Percentiles rank a stretch among this genome's conserved stretches.
These are phyloP conservation scores for Lathyrus sativus DNA, from an alignment of 306 rosid species.

Conservation along the genomic window DNA sequence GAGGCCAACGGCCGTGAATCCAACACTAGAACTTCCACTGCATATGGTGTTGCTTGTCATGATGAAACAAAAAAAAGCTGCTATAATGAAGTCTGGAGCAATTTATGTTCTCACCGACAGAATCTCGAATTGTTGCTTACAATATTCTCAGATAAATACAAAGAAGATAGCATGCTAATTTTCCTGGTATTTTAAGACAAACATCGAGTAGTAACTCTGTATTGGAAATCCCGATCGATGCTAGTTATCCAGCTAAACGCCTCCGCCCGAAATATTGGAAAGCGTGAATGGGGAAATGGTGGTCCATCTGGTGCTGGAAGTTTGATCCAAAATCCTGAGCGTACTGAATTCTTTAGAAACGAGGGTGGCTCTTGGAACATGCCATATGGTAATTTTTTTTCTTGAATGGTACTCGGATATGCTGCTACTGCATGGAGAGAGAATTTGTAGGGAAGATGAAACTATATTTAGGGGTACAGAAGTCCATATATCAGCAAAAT, in stretches of 20 bases:
- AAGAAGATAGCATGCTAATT: too few species aligned
- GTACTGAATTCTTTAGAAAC: conserved; percentile 56
- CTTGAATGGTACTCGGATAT: conserved; percentile 86
- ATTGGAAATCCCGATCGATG: too few species aligned
- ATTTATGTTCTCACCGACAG: too few species aligned
- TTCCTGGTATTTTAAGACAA: too few species aligned
- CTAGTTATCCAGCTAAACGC: conserved; percentile 67
- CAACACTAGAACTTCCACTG: too few species aligned
- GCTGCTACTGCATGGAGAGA: conserved; percentile 85
- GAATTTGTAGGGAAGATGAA: conserved; percentile 80
- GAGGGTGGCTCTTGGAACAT: conserved; percentile 65
- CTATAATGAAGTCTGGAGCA: too few species aligned
- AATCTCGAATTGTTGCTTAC: too few species aligned
- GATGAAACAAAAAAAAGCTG: too few species aligned
- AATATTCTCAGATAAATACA: too few species aligned
- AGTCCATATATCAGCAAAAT: conserved; percentile 62
- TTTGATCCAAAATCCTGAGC: conserved; percentile 45
- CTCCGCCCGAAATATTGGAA: conserved; percentile 69
- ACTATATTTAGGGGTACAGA: conserved; percentile 73
- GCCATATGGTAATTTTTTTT: conserved; percentile 69
- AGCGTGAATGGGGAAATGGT: conserved; percentile 77
- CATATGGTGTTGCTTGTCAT: too few species aligned
- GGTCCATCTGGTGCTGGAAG: conserved; percentile 67
- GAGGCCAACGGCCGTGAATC: too few species aligned
- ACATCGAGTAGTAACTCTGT: too few species aligned